Conservation (phyloP, 2,329 filamentous ascomycete genomes). For the Colletotrichum higginsianum region DNA sequence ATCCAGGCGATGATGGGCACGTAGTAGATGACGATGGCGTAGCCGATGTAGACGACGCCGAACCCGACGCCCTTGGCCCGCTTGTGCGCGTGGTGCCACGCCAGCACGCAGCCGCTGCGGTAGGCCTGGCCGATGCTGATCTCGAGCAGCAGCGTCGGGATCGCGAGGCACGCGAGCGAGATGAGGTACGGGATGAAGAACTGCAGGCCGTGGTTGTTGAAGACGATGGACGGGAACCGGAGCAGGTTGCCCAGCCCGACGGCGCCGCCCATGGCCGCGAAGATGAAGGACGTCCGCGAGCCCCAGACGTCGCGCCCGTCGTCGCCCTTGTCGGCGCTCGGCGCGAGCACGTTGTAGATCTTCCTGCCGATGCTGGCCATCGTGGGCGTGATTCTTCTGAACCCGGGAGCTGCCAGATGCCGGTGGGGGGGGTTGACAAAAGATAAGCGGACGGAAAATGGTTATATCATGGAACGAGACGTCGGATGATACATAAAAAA, state of each 20-base stretch:
- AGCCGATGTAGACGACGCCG: constrained; percentile 64
- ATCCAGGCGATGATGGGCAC: constrained; percentile 69
- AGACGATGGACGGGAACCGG: constrained; percentile 68
- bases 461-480: too few species aligned
- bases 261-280: constrained; percentile 67
- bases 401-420: too few species aligned
- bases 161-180: constrained; percentile 66
- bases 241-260: constrained; percentile 70
- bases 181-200: constrained; percentile 70
- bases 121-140: constrained; percentile 78
- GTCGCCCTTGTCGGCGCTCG: constrained; percentile 45
- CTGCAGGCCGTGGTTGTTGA: constrained; percentile 70
- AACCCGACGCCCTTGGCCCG: constrained; percentile 67
- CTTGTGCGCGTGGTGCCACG: constrained; percentile 64
- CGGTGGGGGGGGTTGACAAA: neutral
- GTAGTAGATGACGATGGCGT: constrained; percentile 67
- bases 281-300: constrained; percentile 61
- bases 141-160: constrained; percentile 67
- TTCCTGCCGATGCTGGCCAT: constrained; percentile 31
- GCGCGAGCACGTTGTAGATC: constrained; percentile 43
- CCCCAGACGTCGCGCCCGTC: constrained; percentile 61
- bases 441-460: too few species aligned
- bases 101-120: constrained; percentile 65
- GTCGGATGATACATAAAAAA: too few species aligned
- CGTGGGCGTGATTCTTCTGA: too few species aligned